Evolutionary conservation across 129 eudicot genomes (phyloP).

Genomic region (Arctium minus): DNA sequence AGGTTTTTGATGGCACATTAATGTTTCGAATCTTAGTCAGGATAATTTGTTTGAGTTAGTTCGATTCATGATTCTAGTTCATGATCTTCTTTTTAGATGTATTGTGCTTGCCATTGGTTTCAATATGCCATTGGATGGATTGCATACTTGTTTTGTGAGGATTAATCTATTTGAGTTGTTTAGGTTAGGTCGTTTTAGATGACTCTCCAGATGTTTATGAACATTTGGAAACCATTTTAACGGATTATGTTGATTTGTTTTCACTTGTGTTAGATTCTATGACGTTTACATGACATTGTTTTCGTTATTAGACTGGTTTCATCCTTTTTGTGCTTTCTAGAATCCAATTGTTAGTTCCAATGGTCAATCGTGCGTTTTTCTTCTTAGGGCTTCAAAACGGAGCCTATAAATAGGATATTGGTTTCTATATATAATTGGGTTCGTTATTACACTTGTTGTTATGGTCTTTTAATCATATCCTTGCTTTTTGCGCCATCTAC

Average conservation of each 20-base stretch:
- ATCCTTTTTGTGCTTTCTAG: not conserved
- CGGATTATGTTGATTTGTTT: not conserved
- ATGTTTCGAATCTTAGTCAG: not conserved
- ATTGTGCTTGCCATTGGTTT: slow-evolving; percentile 8
- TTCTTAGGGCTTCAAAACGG: not conserved
- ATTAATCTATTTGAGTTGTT: not conserved
- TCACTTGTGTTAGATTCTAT: slow-evolving; percentile 1
- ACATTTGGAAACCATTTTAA: not conserved
- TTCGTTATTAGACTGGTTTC: not conserved
- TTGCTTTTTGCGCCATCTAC: slow-evolving; percentile 2
- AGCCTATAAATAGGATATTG: not conserved
- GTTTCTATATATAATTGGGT: not conserved
- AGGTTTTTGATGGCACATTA: not conserved
- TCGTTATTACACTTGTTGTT: slow-evolving; percentile 11
- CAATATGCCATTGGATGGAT: not conserved
- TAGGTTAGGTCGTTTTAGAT: not conserved
- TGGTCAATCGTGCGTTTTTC: not conserved
- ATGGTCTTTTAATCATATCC: not conserved
- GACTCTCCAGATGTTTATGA: not conserved
- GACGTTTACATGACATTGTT: not conserved
- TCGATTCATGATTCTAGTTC: not conserved
- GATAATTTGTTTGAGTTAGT: not conserved
- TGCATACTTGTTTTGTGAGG: not conserved
- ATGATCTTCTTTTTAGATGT: not conserved
- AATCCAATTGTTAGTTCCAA: not conserved